Conservation (phyloP, 441 rosid species). For the Aquilaria agallochum region DNA sequence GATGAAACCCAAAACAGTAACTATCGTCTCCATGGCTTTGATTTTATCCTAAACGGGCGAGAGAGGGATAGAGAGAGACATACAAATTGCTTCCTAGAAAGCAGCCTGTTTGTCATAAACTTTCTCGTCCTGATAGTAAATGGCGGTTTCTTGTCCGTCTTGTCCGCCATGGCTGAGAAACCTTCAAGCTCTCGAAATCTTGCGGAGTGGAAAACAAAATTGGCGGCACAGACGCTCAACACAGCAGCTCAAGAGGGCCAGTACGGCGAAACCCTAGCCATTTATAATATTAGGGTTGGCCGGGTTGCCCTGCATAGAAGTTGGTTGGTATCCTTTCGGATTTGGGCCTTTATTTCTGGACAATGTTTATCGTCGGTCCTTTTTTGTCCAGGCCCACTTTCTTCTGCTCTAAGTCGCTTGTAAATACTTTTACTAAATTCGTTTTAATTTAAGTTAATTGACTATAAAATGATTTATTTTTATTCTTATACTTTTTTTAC, state of each 20-base stretch:
- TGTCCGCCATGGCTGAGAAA: slow-evolving; percentile 61
- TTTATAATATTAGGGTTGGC: slow-evolving; percentile 34
- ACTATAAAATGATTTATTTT: too few species aligned
- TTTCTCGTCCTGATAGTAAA: slow-evolving; percentile 69
- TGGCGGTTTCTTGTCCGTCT: slow-evolving; percentile 37
- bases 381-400: too few species aligned
- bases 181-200: background rate
- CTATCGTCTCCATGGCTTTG: background rate
- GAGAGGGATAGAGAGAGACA: slow-evolving; percentile 16
- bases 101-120: slow-evolving; percentile 93
- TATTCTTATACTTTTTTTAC: too few species aligned
- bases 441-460: too few species aligned
- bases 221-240: background rate
- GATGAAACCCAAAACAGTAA: background rate
- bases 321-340: background rate
- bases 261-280: background rate
- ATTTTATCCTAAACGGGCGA: background rate
- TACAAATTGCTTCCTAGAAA: slow-evolving; percentile 88
- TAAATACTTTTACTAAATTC: too few species aligned
- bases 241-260: background rate
- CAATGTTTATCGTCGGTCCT: too few species aligned
- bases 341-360: background rate
- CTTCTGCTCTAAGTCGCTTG: too few species aligned
- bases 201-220: background rate
- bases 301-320: too few species aligned